phyloP scores from a whole-genome alignment of 2,329 filamentous ascomycete species.

The Cladophialophora bantiana region DNA sequence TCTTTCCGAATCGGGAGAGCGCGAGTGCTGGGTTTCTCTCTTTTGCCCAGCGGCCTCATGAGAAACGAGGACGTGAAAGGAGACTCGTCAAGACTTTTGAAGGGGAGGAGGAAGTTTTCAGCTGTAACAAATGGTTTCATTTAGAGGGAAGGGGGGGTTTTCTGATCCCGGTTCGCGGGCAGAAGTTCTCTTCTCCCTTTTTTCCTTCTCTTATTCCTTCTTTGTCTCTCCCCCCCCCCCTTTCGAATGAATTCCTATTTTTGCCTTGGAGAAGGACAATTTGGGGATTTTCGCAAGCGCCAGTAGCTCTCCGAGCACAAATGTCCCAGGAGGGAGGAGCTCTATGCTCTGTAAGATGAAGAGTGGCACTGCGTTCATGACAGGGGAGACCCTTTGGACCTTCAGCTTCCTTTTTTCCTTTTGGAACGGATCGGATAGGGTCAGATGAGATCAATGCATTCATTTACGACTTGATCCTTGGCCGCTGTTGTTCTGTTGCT shows the following conservation, averaged over 20 bases:
- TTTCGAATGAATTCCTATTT: neutral
- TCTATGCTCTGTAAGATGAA: neutral
- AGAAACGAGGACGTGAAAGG: too few species aligned
- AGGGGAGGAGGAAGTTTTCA: too few species aligned
- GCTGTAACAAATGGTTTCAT: too few species aligned
- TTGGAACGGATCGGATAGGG: neutral
- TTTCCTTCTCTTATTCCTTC: neutral
- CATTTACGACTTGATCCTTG: conserved; percentile 26
- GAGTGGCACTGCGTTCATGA: neutral
- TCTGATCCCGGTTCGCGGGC: too few species aligned
- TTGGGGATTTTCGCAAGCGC: neutral
- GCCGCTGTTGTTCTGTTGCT: conserved; percentile 29
- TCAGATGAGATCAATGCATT: neutral
- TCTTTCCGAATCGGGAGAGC: too few species aligned
- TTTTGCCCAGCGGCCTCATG: too few species aligned
- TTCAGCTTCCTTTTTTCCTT: neutral
- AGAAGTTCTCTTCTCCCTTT: neutral
- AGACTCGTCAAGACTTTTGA: too few species aligned
- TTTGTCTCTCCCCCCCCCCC: neutral
- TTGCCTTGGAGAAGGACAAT: neutral
- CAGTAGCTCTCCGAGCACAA: neutral
- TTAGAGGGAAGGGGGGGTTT: too few species aligned
- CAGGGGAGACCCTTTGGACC: neutral
- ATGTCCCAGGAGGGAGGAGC: neutral
- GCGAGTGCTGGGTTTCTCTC: too few species aligned